Evolutionary conservation across 208 protist species (phyloP), one percentile per base, ranked within the genome.

Genomic region (Herpetomonas tarakana): DNA sequence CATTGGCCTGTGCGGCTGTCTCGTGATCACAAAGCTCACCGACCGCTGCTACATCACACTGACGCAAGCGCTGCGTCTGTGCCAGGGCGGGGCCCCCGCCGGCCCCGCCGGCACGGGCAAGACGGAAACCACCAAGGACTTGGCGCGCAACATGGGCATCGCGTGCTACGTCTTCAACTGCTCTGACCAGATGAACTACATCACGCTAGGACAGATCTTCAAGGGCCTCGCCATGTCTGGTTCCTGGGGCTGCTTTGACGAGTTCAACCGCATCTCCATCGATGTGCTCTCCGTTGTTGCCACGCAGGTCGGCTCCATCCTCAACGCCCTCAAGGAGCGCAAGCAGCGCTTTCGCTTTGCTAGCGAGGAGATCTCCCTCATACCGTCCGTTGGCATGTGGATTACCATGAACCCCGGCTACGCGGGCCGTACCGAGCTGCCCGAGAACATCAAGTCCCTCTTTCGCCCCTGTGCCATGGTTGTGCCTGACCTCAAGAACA

Each of bases 11-110:
- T 96, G 91, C 69, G 95, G 95, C n/a, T 98, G 98, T 68, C 83
- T 99, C 14, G 98, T 99, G 53, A 98, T 99, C 68, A 99, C 98
- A 19, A 98, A 98, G 61, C 88, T 99, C 14, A 99, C 98, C 16
- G 97, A 99, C 83, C 81, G 98, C 39, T 99, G 98, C 84, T 99
- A 99, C 83, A 99, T 99, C 76, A 99, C 98, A 9, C 84, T 99
- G 19, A 94, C 92, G 11, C 94, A 98, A 71, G 92, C 94, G 27
- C 80, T 98, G 29, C 84, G 92, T 2, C 74, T 98, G 35, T 86
- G 88, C 51, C 92, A 96, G 55, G 94, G 94, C 55, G 94, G 94
- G 28, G 94, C 94, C 22, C 94, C 94, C 28, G 94, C 94, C 30
- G 94, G 94, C 1, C 94, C 94, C 21, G 93, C 93, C 25, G 93